Evolutionary conservation across 2,329 filamentous ascomycete species (phyloP).

Genomic region (Penicillium sp.): DNA sequence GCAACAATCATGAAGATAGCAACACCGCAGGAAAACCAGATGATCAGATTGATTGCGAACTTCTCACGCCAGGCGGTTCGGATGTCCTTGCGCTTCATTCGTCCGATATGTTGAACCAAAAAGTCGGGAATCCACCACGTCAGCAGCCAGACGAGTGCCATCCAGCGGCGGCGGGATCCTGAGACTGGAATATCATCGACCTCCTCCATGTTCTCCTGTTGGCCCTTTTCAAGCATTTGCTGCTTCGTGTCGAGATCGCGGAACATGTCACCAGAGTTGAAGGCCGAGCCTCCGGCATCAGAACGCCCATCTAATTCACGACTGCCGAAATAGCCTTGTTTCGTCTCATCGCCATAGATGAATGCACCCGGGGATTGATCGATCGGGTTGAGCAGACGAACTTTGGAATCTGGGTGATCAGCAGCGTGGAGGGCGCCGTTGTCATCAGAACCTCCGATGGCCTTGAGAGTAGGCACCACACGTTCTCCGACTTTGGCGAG

Average conservation of each 20-base stretch:
- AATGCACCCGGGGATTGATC: conserved; percentile 61
- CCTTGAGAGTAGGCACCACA: conserved; percentile 61
- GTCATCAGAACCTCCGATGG: conserved; percentile 59
- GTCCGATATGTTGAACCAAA: conserved; percentile 72
- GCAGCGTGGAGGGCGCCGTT: conserved; percentile 65
- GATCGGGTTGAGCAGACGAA: conserved; percentile 56
- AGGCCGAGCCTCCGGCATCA: conserved; percentile 88
- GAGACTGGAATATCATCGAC: conserved; percentile 83
- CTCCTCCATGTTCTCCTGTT: conserved; percentile 86
- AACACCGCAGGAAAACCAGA: conserved; percentile 81
- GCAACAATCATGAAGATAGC: conserved; percentile 88
- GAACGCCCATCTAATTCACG: conserved; percentile 83
- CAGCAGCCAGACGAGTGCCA: conserved; percentile 78
- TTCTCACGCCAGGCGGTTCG: conserved; percentile 96
- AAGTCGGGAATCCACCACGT: conserved; percentile 92
- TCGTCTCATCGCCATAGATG: conserved; percentile 74
- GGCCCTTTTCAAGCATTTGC: conserved; percentile 93
- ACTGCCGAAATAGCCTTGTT: conserved; percentile 77
- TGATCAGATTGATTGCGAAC: conserved; percentile 95
- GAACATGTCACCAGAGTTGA: conserved; percentile 96
- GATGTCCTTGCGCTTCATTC: conserved; percentile 91
- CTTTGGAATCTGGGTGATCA: conserved; percentile 55
- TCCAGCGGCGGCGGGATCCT: conserved; percentile 84
- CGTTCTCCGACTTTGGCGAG: conserved; percentile 74
- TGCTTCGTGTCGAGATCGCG: conserved; percentile 91